Evolutionary conservation across 2,329 filamentous ascomycete genomes (phyloP), one percentile per base, ranked within the genome.

Genomic region (Fusarium tuaranense): DNA sequence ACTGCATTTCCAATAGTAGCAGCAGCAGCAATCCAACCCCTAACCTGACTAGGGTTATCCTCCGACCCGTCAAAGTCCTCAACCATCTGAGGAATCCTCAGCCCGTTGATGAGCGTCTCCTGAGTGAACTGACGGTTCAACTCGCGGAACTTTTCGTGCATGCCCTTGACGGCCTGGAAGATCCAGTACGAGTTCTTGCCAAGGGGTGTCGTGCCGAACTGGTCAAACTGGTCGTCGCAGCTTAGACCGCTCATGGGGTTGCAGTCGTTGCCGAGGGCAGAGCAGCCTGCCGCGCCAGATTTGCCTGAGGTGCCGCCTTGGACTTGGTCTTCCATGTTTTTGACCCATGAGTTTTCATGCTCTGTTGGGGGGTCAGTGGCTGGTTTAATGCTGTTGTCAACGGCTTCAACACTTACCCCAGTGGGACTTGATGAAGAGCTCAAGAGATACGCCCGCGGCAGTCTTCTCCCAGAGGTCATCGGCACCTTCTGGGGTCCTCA

Each of bases 121-220:
- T 72, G 39, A 0, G 61, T 27, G 4, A 72, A 32, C 9, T 39
- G 22, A 0, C 30, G 36, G 16, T 69, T 53, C 8, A 72, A n/a
- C 8, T 41, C 65, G 0, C 36, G 34, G 5, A 72, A 41, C 55
- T 72, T 72, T 7, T 32, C 39, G 7, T 72, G 69, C 39, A 69
- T 41, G 0, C 69, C 70, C 22, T 69, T 72, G 1, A 59, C 65
- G 12, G 70, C 70, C 10, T 72, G 70, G 9, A 72, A 72, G 10
- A 72, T 70, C 69, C 60, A 72, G 61, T 70, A 72, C 7, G 69
- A 72, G 1, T 27, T 60, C 27, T 68, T 72, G 0, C 69, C 70
- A 0, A 72, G 27, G 10, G 0, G 59, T 12, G 0, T 63, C 58
- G 1, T 32, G 7, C 69, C 69, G n/a, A 32, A 68, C 27, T 22